A percentile compares a stretch with the other conserved stretches of the same genome.
Evolutionary conservation across 208 protist genomes (phyloP).

Genomic region (Trypanosomatidae sp.): DNA sequence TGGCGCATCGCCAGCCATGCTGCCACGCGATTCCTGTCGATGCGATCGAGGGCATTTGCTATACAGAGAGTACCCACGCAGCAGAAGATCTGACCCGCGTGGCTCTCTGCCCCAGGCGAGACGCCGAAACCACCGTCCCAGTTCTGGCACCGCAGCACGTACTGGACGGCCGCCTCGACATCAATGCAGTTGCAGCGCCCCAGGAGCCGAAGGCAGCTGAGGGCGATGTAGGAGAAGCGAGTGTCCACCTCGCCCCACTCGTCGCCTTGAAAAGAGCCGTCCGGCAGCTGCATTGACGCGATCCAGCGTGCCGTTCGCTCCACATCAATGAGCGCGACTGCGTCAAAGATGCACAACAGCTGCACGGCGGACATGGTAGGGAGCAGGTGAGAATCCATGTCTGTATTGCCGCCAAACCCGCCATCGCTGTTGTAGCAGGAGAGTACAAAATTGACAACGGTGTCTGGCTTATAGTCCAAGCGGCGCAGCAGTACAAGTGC

Average conservation of each 20-base stretch:
- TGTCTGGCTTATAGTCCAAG: constrained; percentile 78
- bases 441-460: constrained; percentile 93
- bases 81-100: constrained; percentile 98
- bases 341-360: constrained; percentile 87
- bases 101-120: constrained; percentile 95
- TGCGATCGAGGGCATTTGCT: constrained; percentile 78
- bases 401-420: constrained; percentile 97
- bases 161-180: constrained; percentile 85
- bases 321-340: constrained; percentile 62
- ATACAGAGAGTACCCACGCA: constrained; percentile 97
- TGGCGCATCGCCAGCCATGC: constrained; percentile 99
- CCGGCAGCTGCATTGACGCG: constrained; percentile 92
- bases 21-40: constrained; percentile 93
- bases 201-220: constrained; percentile 95
- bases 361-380: constrained; percentile 98
- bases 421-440: constrained; percentile 93
- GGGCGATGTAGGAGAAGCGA: constrained; percentile 97
- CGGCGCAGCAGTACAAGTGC: constrained; percentile 76
- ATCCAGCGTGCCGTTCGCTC: constrained; percentile 73
- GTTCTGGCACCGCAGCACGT: constrained; percentile 96
- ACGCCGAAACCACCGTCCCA: constrained; percentile 99
- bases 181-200: constrained; percentile 77
- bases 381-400: constrained; percentile 98
- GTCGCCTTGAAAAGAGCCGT: constrained; percentile 99
- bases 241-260: constrained; percentile 99